These are phyloP conservation scores for Metschnikowia similis DNA, from an alignment of 805 yeast genomes.

Conservation along the genomic window DNA sequence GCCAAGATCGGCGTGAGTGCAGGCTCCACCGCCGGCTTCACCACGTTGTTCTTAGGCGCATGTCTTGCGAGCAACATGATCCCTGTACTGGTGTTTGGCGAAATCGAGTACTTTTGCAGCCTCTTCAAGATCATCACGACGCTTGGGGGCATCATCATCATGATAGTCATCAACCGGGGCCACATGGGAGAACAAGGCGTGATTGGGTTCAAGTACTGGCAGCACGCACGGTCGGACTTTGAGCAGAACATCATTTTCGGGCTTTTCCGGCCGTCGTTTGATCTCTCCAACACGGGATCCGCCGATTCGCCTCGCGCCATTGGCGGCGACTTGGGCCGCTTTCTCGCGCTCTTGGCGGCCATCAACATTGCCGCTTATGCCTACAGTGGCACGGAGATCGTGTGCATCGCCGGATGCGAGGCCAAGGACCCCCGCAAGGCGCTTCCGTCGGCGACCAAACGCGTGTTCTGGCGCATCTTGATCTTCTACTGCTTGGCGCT, in stretches of 20 bases:
- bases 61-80: slow-evolving; percentile 52
- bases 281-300: slow-evolving; percentile 54
- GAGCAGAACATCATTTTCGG: slow-evolving; percentile 56
- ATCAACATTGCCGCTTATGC: slow-evolving; percentile 66
- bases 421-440: slow-evolving; percentile 77
- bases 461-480: slow-evolving; percentile 68
- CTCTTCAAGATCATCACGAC: slow-evolving; percentile 52
- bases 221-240: slow-evolving; percentile 44
- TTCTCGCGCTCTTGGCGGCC: slow-evolving; percentile 58
- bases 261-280: slow-evolving; percentile 68
- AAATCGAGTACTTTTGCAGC: slow-evolving; percentile 62
- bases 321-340: slow-evolving; percentile 56
- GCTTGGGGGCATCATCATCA: slow-evolving; percentile 51
- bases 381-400: slow-evolving; percentile 78
- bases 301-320: slow-evolving; percentile 52
- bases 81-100: slow-evolving; percentile 72
- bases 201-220: slow-evolving; percentile 75
- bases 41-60: slow-evolving; percentile 51
- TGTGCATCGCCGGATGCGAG: slow-evolving; percentile 81
- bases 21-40: slow-evolving; percentile 55
- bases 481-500: slow-evolving; percentile 63
- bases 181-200: slow-evolving; percentile 35
- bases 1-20: slow-evolving; percentile 45
- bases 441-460: slow-evolving; percentile 69
- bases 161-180: slow-evolving; percentile 64